phyloP scores from a whole-genome alignment of 352 stramenopile genomes.

The Globisporangium sylvaticum region DNA sequence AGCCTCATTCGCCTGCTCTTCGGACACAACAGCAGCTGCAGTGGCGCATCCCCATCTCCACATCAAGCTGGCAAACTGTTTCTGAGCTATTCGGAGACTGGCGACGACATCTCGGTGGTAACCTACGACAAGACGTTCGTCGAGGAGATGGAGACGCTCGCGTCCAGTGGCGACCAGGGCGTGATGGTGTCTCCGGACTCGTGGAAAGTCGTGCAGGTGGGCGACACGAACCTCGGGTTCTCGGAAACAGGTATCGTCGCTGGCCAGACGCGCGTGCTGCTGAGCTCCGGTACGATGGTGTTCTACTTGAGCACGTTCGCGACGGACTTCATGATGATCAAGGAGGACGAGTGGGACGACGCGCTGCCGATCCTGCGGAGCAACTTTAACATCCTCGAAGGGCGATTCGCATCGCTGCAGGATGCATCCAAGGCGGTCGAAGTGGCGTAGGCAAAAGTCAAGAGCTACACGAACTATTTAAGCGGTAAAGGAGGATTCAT shows the following conservation, averaged over 20 bases:
- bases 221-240: conserved; percentile 56
- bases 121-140: conserved; percentile 47
- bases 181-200: conserved; percentile 58
- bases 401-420: conserved; percentile 33
- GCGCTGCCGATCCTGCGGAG: conserved; percentile 37
- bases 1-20: conserved; percentile 54
- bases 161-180: conserved; percentile 32
- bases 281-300: conserved; percentile 53
- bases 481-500: background rate
- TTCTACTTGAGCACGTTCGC: conserved; percentile 72
- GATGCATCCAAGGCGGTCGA: background rate
- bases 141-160: conserved; percentile 30
- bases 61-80: conserved; percentile 30
- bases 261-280: conserved; percentile 53
- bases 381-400: conserved; percentile 45
- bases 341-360: conserved; percentile 64
- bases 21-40: conserved; percentile 4
- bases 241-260: conserved; percentile 59
- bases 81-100: conserved; percentile 58
- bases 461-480: background rate
- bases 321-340: conserved; percentile 72
- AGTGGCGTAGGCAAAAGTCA: background rate
- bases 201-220: conserved; percentile 66
- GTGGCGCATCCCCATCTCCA: background rate
- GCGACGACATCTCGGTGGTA: conserved; percentile 53